Conservation (phyloP, 495 filamentous ascomycete genomes). For the Trichoderma erinaceum region DNA sequence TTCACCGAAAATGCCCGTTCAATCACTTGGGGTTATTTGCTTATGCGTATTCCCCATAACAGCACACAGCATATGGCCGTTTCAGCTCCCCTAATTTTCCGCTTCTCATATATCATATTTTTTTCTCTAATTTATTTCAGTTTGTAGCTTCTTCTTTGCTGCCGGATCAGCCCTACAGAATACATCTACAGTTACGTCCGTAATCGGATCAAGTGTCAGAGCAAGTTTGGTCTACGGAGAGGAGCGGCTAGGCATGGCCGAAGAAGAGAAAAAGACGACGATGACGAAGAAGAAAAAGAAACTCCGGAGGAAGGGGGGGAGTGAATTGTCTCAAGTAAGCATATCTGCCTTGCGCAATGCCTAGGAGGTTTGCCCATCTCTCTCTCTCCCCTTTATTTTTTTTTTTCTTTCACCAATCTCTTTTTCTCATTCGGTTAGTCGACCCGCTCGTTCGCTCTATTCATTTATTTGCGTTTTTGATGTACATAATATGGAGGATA, state of each 20-base stretch:
- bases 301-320: neutral
- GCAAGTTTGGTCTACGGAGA: no score
- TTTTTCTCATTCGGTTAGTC: neutral
- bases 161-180: conserved; percentile 2
- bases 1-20: neutral
- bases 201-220: no score
- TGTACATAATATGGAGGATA: neutral
- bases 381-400: no score
- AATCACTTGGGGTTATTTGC: no score
- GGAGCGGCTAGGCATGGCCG: neutral
- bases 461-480: neutral
- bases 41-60: no score
- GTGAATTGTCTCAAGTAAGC: neutral
- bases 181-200: neutral
- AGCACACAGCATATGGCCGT: no score
- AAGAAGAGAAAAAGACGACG: neutral
- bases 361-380: neutral
- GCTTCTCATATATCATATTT: neutral
- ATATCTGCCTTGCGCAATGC: neutral
- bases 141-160: neutral
- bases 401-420: neutral
- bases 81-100: no score
- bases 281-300: neutral
- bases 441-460: neutral
- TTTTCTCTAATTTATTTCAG: no score